These are phyloP conservation scores for Isoetes engelmannii DNA, from an alignment of 83 land plant species.

Conservation along the genomic window DNA sequence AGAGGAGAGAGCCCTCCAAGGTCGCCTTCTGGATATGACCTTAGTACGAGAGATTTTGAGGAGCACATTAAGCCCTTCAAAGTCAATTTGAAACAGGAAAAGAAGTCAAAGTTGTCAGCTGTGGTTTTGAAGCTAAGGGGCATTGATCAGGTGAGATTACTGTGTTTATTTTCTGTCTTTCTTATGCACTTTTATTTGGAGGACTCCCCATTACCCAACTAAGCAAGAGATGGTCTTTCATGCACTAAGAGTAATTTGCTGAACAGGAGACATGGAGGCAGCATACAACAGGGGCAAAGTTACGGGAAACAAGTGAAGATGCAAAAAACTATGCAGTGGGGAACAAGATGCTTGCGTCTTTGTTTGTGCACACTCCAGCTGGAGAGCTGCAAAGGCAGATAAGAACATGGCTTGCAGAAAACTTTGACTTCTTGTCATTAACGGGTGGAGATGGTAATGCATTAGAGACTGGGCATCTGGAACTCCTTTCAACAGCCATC, in stretches of 20 bases:
- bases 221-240: neutral
- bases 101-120: constrained; percentile 7
- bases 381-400: constrained; percentile 14
- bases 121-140: constrained; percentile 9
- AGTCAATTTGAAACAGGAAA: constrained; percentile 5
- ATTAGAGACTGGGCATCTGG: constrained; percentile 4
- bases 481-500: constrained; percentile 12
- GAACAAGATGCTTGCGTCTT: constrained; percentile 8
- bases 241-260: neutral
- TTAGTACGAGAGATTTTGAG: neutral
- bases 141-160: constrained; percentile 12
- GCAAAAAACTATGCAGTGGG: constrained; percentile 9
- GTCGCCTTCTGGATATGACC: neutral
- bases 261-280: constrained; percentile 13
- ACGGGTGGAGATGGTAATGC: neutral
- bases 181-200: neutral
- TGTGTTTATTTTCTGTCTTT: neutral
- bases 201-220: neutral
- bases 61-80: constrained; percentile 8
- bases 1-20: constrained; percentile 8
- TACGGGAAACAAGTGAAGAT: constrained; percentile 9
- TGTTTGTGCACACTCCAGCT: constrained; percentile 17
- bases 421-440: constrained; percentile 11
- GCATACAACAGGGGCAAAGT: constrained; percentile 3
- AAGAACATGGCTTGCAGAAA: constrained; percentile 14